Evolutionary conservation across 306 rosid genomes (phyloP).

Genomic region (Corylus avellana): DNA sequence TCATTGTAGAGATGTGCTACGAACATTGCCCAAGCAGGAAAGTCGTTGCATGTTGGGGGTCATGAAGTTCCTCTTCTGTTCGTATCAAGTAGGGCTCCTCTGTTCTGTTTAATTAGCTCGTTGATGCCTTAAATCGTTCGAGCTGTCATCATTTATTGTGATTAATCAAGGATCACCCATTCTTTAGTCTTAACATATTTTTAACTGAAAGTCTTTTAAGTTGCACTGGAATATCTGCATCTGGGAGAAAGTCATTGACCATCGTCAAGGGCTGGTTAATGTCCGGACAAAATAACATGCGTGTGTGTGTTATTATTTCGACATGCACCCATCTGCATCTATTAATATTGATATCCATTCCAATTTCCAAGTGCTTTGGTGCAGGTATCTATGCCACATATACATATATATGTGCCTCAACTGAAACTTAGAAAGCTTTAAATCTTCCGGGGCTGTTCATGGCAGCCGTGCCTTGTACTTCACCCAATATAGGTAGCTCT

Average conservation of each 20-base stretch:
- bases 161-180: too few species aligned
- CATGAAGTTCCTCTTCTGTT: too few species aligned
- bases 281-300: background rate
- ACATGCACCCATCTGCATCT: too few species aligned
- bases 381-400: background rate
- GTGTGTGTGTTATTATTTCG: too few species aligned
- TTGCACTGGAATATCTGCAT: too few species aligned
- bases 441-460: slow-evolving; percentile 2
- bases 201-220: background rate
- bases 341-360: background rate
- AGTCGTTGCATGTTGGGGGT: too few species aligned
- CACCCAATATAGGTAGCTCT: background rate
- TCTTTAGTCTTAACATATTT: background rate
- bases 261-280: background rate
- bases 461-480: slow-evolving; percentile 11
- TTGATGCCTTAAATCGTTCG: too few species aligned
- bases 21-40: too few species aligned
- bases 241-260: background rate
- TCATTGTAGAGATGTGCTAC: too few species aligned
- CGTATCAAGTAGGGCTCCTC: too few species aligned
- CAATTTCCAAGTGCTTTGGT: background rate
- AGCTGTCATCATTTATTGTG: too few species aligned
- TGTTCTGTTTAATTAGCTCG: too few species aligned
- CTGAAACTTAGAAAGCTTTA: slow-evolving; percentile 2
- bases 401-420: background rate